Evolutionary conservation across 306 rosid genomes (phyloP), one percentile per base, ranked within the genome.

Genomic region (Malus sylvestris): DNA sequence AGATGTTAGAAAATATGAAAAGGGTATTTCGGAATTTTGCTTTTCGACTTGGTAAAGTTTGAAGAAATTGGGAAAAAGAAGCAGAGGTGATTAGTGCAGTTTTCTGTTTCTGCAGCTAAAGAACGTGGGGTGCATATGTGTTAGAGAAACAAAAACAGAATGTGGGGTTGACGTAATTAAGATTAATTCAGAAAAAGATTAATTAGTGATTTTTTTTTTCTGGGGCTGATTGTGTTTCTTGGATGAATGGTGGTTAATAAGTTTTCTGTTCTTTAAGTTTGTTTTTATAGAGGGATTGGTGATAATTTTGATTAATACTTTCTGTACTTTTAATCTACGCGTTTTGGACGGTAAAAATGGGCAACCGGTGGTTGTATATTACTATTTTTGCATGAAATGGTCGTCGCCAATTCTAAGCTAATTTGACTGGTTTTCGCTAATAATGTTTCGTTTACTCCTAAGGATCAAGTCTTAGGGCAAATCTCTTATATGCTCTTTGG

Each of bases 101-200:
- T 74, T 61, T 74, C 70, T 74, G 68, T 73, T 73, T 59, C 40
- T 60, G 53, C 64, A 25, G 44, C 68, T 25, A 29, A 8, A 25
- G 22, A 74, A 74, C 70, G 70, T 74, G 78, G 78, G 61, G 70
- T 62, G 70, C 78, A 60, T 73, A 73, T 16, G 27, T 14, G 13
- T 35, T 52, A 27, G 62, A 52, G 32, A 14, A 62, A 62, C 67
- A 14, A 14, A 57, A 29, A 62, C 67, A 64, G 19, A 64, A 64
- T 64, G 68, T 64, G 42, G 68, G 68, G 68, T 32, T 64, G 68
- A 64, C 68, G 68, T 6, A 32, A 8, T 64, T 58, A 5, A 58
- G 5, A 22, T 58, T 58, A 58, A 58, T 22, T 53, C 22, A 58
- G 22, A n/a, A 22, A 4, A 58, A 58, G 62, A 40, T 9, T 40